Evolutionary conservation across 75 land plant species (phyloP), one percentile per base, ranked within the genome.

Genomic region (Cupressus sempervirens): DNA sequence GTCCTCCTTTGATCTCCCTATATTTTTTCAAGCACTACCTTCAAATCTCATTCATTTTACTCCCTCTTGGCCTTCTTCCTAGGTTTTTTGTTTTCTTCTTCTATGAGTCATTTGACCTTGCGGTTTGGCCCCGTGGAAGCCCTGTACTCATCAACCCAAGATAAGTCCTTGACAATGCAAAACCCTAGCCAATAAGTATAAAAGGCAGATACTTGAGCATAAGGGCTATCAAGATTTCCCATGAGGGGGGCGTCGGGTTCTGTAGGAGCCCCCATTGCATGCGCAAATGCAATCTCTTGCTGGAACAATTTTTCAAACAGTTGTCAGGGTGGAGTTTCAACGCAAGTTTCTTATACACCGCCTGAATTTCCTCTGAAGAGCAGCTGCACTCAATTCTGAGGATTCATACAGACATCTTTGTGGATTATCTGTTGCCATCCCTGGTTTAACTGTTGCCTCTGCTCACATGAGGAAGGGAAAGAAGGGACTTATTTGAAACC

Each of bases 71-170:
- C 96, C 88, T 94, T 95, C 87, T 89, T 93, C 89, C 99, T 84
- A 56, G 88, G n/a, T 91, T 97, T 97, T 90, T 89, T 93, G 83
- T 96, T 98, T 91, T 96, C 99, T 83, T 98, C 99, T 88, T 98
- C 99, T 95, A 95, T 93, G 1, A 92, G 72, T 82, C 99, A 70
- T 86, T 97, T 87, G 9, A 90, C 83, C 87, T 93, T 92, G 83
- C 97, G 52, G 70, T 92, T 93, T 1, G 84, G 83, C 32, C 95
- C 97, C 0, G 87, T 88, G 84, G 88, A 82, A 7, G 86, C 86
- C 84, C 89, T 88, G 52, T 93, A 96, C 93, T 94, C 86, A 82
- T 96, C 98, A 4, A 90, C 94, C 99, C 99, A 98, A 1, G 85
- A 81, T 53, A 96, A 98, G 86, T 96, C 98, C 93, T 96, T 93